Evolutionary conservation across 306 rosid species (phyloP), one percentile per base, ranked within the genome.

Genomic region (Cucurbita maxima): DNA sequence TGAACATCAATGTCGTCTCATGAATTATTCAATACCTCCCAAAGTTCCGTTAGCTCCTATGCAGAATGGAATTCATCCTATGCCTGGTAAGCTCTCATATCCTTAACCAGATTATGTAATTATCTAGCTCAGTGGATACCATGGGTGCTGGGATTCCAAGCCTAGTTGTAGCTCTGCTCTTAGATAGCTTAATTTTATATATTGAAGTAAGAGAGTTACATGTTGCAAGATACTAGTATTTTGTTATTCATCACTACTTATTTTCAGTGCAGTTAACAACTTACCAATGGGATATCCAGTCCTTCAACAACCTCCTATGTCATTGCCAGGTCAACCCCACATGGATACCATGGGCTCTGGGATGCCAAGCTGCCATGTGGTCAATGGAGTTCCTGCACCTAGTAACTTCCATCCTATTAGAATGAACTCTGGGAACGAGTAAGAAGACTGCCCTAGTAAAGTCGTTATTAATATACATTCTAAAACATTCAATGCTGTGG

Each of bases 31-130:
- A 45, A 79, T 87, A 82, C 86, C 92, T 52, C 87, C 87, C 60
- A 95, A 89, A 91, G 91, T 95, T 84, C 96, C 99, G 41, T 81
- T 91, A 85, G 96, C 97, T 47, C 93, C 99, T 8, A 91, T 91
- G 62, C 99, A 91, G 81, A 95, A 95, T 68, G 97, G 99, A 78
- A 89, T 91, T 76, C 99, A 89, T 81, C 96, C 97, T 1, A 88
- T 95, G 91, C 90, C 97, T 64, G 97, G 99, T 95, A 78, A 81
- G 80, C 82, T 78, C 80, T 95, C 60, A 41, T 19, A 6, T 54
- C 30, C 30, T 2, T 30, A 8, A 16, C 6, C 45, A 5, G 37
- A 38, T 55, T 70, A 34, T 1, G 0, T 48, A 50, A 48, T 30
- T 12, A 47, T 50, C 58, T 48, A 48, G 14, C 58, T 69, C 57